Evolutionary conservation across 768 basidiomycete species (phyloP), one percentile per base, ranked within the genome.

Genomic region (Russula compacta): DNA sequence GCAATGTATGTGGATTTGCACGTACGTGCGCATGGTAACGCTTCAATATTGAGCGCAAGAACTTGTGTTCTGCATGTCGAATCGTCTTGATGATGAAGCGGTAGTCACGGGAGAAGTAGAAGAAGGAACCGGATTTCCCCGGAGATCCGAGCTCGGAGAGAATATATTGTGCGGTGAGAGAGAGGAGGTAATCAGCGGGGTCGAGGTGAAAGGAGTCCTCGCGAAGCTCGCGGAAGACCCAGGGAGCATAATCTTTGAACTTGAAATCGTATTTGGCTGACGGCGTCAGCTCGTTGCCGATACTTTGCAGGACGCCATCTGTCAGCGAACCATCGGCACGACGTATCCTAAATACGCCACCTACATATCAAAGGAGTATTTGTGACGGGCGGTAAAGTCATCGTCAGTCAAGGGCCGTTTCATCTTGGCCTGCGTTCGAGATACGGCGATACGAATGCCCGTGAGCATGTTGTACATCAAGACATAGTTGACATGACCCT

Each of bases 401-500:
- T 90, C 90, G 52, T 84, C 80, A 11, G 87, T 89, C 43, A 99
- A 75, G 4, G 86, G 81, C 54, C 93, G 83, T 72, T 87, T 87
- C 6, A 94, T 85, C 78, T 98, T 98, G 49, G 95, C 97, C 71
- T 97, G 93, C 76, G 92, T 97, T 64, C 97, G 78, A 49, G 95
- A 98, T 12, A 98, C 95, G 33, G 87, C 95, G 67, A 94, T 93
- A 44, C 97, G 83, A 63, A 99, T 99, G 5, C 97, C 97, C 4
- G 97, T 99, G 69, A 99, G 79, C 97, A 99, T 99, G 77, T 99
- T 98, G 77, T 98, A 99, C 97, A 98, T 98, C 69, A 99, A 76
- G 60, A 98, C 91, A 67, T 98, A 99, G 77, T 99, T 99, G 73
- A 89, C 95, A 74, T 99, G 97, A 69, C 85, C 95, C 72, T 98